A percentile compares a stretch with the other conserved stretches of the same genome.
These are phyloP conservation scores for Tricholoma sp. DNA, from an alignment of 768 basidiomycete genomes.

Conservation along the genomic window DNA sequence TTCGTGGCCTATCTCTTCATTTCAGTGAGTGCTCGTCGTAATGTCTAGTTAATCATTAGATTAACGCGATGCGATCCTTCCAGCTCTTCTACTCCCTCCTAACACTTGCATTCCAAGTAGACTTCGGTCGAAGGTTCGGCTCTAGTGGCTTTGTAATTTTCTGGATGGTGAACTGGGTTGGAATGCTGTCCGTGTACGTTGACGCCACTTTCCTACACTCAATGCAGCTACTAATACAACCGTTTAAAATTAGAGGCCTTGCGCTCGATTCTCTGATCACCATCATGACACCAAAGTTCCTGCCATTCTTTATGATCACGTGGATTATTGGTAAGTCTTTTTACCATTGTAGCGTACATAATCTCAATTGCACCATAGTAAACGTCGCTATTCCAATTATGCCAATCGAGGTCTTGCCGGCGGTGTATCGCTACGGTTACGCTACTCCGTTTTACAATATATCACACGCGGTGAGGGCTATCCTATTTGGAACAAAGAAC, in stretches of 20 bases:
- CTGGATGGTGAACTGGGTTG: conserved; percentile 61
- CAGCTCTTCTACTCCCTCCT: conserved; percentile 57
- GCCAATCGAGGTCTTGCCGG: conserved; percentile 44
- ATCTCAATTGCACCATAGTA: conserved; percentile 22
- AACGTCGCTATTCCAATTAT: conserved; percentile 55
- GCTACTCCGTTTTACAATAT: conserved; percentile 57
- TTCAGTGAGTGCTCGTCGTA: conserved; percentile 20
- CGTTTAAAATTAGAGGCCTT: conserved; percentile 40
- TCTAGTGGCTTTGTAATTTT: conserved; percentile 53
- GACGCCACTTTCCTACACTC: background rate
- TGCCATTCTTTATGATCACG: conserved; percentile 56
- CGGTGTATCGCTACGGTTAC: conserved; percentile 46
- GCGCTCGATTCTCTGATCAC: conserved; percentile 57
- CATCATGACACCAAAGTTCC: conserved; percentile 44
- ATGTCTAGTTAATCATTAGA: background rate
- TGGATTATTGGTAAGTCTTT: conserved; percentile 56
- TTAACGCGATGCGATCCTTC: background rate
- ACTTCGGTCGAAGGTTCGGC: conserved; percentile 46
- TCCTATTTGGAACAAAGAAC: conserved; percentile 51
- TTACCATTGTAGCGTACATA: background rate
- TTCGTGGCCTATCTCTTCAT: conserved; percentile 33
- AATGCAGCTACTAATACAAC: background rate
- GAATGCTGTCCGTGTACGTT: conserved; percentile 53
- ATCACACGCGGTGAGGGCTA: conserved; percentile 38
- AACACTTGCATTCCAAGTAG: conserved; percentile 54